Base-by-base conservation (phyloP, 768 basidiomycete genomes). In the Macrocybe gigantea region DNA sequence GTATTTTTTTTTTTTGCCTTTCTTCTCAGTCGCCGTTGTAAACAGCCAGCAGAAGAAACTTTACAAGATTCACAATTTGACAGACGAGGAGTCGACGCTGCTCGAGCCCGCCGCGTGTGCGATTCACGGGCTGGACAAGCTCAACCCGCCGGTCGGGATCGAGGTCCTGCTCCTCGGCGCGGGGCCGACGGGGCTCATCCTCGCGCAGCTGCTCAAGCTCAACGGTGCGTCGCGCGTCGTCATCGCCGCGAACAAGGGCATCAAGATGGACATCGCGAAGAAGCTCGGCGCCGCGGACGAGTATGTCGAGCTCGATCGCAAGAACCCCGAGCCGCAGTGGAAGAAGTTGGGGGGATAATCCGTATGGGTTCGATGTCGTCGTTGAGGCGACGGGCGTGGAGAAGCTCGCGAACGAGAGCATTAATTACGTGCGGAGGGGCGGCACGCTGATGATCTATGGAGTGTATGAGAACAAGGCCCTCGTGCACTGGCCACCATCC, bases 81-180 rank as follows among this genome's bases (percentile, higher is more conserved):
- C 80, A 6, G 90, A 93, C 60, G 86, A 90, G 57, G 91, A 93
- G 53, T 81, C 91, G 1, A 92, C 89, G 2, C 79, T 95, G 13
- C 74, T 93, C 33, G 92, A 94, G 60, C 93, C 93, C 36, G 88
- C 90, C 3, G 85, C 92, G 5, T 95, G 92, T 55, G 93, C 93
- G 32, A 80, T 95, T 44, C 92, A 95, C 62, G 92, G 92, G 5
- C 81, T 93, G 52, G 92, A 95, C 67, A 90, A 91, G 64, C 79
- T 95, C 48, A 78, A 72, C 48, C 83, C 88, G 1, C 80, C 84
- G 3, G 88, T 93, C 49, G 92, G 92, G 29, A 71, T 87, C 36
- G 89, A 93, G 43, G 90, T 87, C 13, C 79, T 95, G 45, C 71
- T 94, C 33, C 74, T 93, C 40, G 92, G 92, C 44, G 88, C 92